Base-by-base conservation (phyloP, 1,139 yeast species). In the Candida glucosophila region DNA sequence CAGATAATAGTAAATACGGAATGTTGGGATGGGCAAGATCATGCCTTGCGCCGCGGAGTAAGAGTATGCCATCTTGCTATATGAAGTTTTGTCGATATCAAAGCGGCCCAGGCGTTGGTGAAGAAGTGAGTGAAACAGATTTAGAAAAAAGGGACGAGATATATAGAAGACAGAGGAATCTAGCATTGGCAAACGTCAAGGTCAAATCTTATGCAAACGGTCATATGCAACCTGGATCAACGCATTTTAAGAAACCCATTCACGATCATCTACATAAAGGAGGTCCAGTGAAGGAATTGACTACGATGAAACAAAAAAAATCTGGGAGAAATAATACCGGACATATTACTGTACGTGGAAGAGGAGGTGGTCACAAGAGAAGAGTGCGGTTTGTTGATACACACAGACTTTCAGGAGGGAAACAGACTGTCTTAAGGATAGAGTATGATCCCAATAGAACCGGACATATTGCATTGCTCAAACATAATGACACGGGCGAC, bases 401-500 rank as follows among this genome's bases (percentile, higher is more conserved):
- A 46, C 64, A 65, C 42, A 71, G 99, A 44, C 47, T 53, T 23
- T 67, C 51, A 3, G 55, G 75, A 2, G 98, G 97, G 14, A 69
- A 67, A 28, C 93, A 85, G 41, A 68, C 73, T 13, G 97, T 90
- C 13, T 60, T 77, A 31, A 68, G 99, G 47, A 83, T 90, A 32
- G 99, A 90, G 55, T 85, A 86, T 49, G 99, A 90, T 55, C 99
- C 99, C 23, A 83, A 83, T 46, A 73, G 99, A 62, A 73, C 93
- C 5, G 83, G 92, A 5, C 99, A 90, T 55, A 80, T 90, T 52
- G 99, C 99, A 1, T 60, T 90, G 34, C 46, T 92, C 24, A 69
- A 77, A 50, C 78, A 81, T 50, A 55, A 64, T 30, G 68, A 58
- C 19, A 67, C 90, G 0, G 77, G 74, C 3, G 64, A 71, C 34